Evolutionary conservation across 352 stramenopile genomes (phyloP), one percentile per base, ranked within the genome.

Genomic region (Halophytophthora batemanensis): DNA sequence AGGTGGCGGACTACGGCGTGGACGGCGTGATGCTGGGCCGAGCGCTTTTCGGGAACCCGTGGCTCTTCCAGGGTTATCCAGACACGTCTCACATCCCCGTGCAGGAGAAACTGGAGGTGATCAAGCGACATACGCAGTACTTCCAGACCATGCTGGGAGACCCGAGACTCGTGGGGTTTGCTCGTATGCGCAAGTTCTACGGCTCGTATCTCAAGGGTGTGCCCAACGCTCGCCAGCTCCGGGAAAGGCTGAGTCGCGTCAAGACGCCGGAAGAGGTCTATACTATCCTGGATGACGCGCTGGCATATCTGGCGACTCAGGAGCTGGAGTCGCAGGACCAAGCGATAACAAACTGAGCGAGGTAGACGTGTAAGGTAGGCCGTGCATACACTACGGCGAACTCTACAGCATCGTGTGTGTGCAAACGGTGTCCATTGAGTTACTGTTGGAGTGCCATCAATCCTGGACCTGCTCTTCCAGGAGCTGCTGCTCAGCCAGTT

Each of bases 141-240:
- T 93, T 85, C 50, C 71, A 88, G 45, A 59, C 77, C 21, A 51
- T 90, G 11, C 60, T 93, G 33, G 31, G 36, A 13, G 49, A 71
- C 18, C 77, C 71, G 10, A 51, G 52, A 10, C 59, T 82, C 7
- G 70, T 85, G n/a, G 61, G 73, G 1, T 90, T 93, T 23, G 49
- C 74, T 2, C 77, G 78, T 19, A 86, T 93, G 73, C 87, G 84
- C 39, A 93, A 93, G 48, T 89, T 90, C 38, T 93, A 86, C 35
- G 61, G 69, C 4, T 74, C 70, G 35, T 93, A 93, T 35, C 56
- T 93, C 14, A 86, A 82, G 59, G 82, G 82, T 0, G 67, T 90
- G 21, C 82, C 79, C 14, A 86, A 89, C 31, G 79, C 72, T 4
- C 78, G 80, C n/a, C 61, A 82, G 21, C 47, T 93, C 41, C 74